Percentiles rank a stretch among this genome's conserved stretches.
Evolutionary conservation across 768 basidiomycete genomes (phyloP).

Genomic region (Rhodosporidiobolus sp.): DNA sequence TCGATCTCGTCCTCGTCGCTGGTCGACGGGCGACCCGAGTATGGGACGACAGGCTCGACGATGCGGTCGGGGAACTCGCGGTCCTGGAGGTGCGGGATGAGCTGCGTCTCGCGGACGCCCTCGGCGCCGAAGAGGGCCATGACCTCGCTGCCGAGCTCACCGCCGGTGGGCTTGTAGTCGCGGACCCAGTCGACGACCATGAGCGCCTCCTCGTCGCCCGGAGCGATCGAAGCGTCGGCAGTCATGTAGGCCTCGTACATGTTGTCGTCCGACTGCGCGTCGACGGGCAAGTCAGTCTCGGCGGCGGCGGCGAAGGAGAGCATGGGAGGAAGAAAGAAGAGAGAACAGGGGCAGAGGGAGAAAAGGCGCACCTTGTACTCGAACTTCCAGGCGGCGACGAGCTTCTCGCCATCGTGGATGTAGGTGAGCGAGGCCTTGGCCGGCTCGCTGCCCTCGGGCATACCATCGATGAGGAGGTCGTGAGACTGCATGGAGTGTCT

Average conservation of each 20-base stretch:
- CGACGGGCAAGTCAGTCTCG: neutral
- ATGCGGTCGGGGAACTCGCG: neutral
- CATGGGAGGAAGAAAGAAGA: no score
- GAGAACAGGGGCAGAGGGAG: no score
- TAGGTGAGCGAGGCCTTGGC: conserved; percentile 78
- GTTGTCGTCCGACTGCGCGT: conserved; percentile 74
- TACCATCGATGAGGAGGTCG: conserved; percentile 57
- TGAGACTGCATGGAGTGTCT: no score
- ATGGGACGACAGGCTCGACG: conserved; percentile 43
- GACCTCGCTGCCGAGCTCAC: conserved; percentile 43
- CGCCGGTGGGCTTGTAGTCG: conserved; percentile 55
- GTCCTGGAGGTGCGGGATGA: neutral
- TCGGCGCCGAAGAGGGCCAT: neutral
- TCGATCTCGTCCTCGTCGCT: conserved; percentile 25
- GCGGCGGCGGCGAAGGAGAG: neutral
- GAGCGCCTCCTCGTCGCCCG: conserved; percentile 49
- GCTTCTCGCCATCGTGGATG: conserved; percentile 68
- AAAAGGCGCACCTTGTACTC: conserved; percentile 56
- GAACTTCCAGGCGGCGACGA: conserved; percentile 84
- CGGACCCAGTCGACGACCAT: conserved; percentile 93
- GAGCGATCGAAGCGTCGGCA: conserved; percentile 63
- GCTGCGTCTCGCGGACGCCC: neutral
- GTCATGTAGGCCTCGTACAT: conserved; percentile 92
- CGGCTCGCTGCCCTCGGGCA: conserved; percentile 73
- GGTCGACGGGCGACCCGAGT: conserved; percentile 42